Percentiles rank a stretch among this genome's conserved stretches.
Conservation (phyloP, 768 basidiomycete species). For the Podaxis sp. region DNA sequence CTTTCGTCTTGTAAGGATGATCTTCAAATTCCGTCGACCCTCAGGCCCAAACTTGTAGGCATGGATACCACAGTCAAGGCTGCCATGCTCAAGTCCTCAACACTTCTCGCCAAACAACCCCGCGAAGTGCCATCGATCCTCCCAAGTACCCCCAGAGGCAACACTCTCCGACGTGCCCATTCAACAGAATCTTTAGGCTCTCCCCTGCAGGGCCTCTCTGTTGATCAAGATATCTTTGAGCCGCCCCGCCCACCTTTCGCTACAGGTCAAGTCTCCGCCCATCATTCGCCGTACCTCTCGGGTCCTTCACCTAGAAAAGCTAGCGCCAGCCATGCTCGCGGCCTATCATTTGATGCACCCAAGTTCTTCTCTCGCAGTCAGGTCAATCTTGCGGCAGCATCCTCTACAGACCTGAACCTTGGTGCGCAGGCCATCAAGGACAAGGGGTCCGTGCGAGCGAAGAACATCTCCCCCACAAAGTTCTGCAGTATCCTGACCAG, state of each 20-base stretch:
- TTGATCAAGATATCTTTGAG: conserved; percentile 37
- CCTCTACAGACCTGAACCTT: conserved; percentile 42
- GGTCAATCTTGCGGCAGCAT: conserved; percentile 37
- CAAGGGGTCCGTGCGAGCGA: conserved; percentile 40
- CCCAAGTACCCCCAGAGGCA: conserved; percentile 51
- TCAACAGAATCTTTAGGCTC: conserved; percentile 73
- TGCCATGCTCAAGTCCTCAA: conserved; percentile 88
- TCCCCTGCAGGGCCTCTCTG: conserved; percentile 42
- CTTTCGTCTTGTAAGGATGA: conserved; percentile 59
- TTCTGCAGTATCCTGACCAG: conserved; percentile 68
- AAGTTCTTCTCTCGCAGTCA: conserved; percentile 55
- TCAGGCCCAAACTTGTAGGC: conserved; percentile 74
- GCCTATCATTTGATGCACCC: conserved; percentile 57
- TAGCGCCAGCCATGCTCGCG: conserved; percentile 51
- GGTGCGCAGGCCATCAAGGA: conserved; percentile 46
- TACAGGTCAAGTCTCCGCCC: conserved; percentile 38
- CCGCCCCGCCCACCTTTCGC: conserved; percentile 36
- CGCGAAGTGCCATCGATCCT: conserved; percentile 25
- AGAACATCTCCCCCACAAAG: conserved; percentile 60
- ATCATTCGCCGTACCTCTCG: conserved; percentile 38
- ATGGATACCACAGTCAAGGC: conserved; percentile 89
- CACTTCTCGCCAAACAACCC: conserved; percentile 51
- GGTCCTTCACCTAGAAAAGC: conserved; percentile 37
- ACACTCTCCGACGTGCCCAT: conserved; percentile 59
- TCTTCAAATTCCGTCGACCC: conserved; percentile 78